Evolutionary conservation across 306 rosid genomes (phyloP), one percentile per base, ranked within the genome.

Genomic region (Datisca glomerata): DNA sequence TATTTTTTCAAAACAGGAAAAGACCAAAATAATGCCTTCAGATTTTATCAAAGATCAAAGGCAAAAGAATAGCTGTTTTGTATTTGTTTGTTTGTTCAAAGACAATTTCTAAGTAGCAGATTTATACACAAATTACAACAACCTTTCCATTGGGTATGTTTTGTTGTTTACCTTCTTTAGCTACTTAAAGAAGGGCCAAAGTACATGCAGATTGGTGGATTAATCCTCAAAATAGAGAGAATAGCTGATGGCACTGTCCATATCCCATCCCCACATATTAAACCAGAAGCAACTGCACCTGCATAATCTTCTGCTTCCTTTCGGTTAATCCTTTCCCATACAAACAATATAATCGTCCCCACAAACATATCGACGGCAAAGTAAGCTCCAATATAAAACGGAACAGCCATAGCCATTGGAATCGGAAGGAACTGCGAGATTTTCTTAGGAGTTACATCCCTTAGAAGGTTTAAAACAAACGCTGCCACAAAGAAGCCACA

Each of bases 371-470:
- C 51, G 21, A 55, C 43, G 19, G 60, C 60, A 7, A 55, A 43
- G 34, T 55, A 42, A 6, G 60, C 12, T 8, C 60, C 60, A 1
- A 55, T 34, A 15, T 42, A 33, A 41, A 55, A 55, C 2, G 60
- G 60, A 55, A 44, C 34, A 4, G 51, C 60, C 60, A 55, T 89
- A 22, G 98, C 98, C 98, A 89, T 84, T 15, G 98, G 98, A 47
- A 89, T 72, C 5, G 95, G 97, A 35, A 83, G 70, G 25, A 59
- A 83, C 50, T 70, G 83, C 2, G 91, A 76, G 33, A 61, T 50
- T 38, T 75, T 87, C 49, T 33, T 66, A 3, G 93, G 86, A 42
- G 59, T 64, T 35, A 68, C 61, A 43, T 89, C 97, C 64, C 72
- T 83, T 24, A 70, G 36, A 37, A 83, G 73, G 53, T 89, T 89